Percentiles rank a stretch among this genome's conserved stretches.
phyloP scores from a whole-genome alignment of 108 stramenopile species.

The Nannochloropsis oceanica region DNA sequence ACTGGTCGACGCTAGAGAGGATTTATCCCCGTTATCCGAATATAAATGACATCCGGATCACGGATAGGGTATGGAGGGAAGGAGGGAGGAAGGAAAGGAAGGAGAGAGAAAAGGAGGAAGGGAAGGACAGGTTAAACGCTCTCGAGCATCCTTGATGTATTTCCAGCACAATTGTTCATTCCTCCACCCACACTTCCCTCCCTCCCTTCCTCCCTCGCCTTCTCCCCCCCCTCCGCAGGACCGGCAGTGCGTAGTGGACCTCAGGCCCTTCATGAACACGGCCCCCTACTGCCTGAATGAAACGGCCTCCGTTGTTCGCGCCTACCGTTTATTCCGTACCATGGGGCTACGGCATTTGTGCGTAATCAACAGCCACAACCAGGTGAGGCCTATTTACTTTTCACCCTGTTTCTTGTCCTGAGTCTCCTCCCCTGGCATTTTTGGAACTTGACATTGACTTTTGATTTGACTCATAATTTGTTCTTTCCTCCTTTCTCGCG shows the following conservation, averaged over 20 bases:
- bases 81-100: neutral
- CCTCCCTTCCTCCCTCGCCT: neutral
- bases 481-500: too few species aligned
- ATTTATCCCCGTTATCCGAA: slow-evolving; percentile 82
- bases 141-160: neutral
- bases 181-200: neutral
- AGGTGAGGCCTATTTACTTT: neutral
- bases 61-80: slow-evolving; percentile 47
- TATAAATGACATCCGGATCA: slow-evolving; percentile 60
- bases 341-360: slow-evolving; percentile 81
- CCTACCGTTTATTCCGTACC: slow-evolving; percentile 88
- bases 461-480: too few species aligned
- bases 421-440: neutral
- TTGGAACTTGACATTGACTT: neutral
- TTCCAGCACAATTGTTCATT: neutral
- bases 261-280: slow-evolving; percentile 89
- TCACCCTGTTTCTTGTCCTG: neutral
- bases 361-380: slow-evolving; percentile 58
- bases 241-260: slow-evolving; percentile 67
- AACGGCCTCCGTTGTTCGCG: slow-evolving; percentile 70
- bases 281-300: slow-evolving; percentile 74
- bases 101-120: neutral
- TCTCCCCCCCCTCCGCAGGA: neutral
- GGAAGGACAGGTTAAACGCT: neutral
- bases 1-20: slow-evolving; percentile 83